Percentiles rank a stretch among this genome's conserved stretches.
These are phyloP conservation scores for Gaillardinia entomophila DNA, from an alignment of 805 yeast species.

Conservation along the genomic window DNA sequence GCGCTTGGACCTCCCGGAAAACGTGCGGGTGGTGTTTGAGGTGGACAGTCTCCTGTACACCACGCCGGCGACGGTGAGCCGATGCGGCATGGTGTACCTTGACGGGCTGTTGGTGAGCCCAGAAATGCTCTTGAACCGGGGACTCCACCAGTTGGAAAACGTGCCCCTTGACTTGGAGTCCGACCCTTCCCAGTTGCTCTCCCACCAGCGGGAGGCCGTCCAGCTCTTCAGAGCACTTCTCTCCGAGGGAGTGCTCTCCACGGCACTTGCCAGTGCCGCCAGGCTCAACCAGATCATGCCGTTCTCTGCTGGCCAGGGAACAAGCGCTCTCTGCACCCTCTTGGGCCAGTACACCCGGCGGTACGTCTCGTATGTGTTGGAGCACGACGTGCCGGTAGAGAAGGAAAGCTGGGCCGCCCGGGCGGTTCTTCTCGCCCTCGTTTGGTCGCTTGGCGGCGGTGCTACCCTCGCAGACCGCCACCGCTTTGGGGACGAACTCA, in stretches of 20 bases:
- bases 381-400: slow-evolving; percentile 9
- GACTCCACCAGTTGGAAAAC: slow-evolving; percentile 3
- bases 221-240: not conserved
- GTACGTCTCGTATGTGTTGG: slow-evolving; percentile 5
- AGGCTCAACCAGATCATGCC: slow-evolving; percentile 48
- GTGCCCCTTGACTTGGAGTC: not conserved
- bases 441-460: slow-evolving; percentile 70
- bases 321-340: slow-evolving; percentile 36
- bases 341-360: slow-evolving; percentile 29
- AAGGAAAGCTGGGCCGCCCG: slow-evolving; percentile 26
- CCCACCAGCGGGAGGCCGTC: too few species aligned
- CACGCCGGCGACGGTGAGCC: slow-evolving; percentile 86
- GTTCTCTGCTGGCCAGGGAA: slow-evolving; percentile 27
- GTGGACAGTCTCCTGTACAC: slow-evolving; percentile 60
- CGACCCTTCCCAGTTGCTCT: not conserved
- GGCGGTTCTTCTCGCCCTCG: slow-evolving; percentile 30
- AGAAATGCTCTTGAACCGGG: slow-evolving; percentile 7
- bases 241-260: not conserved
- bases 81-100: slow-evolving; percentile 87
- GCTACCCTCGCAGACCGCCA: slow-evolving; percentile 32
- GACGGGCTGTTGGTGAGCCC: slow-evolving; percentile 26
- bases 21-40: slow-evolving; percentile 69
- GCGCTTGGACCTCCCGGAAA: slow-evolving; percentile 59
- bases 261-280: not conserved
- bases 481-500: slow-evolving; percentile 25